phyloP scores from a whole-genome alignment of 495 filamentous ascomycete species.

The Daldinia decipiens region DNA sequence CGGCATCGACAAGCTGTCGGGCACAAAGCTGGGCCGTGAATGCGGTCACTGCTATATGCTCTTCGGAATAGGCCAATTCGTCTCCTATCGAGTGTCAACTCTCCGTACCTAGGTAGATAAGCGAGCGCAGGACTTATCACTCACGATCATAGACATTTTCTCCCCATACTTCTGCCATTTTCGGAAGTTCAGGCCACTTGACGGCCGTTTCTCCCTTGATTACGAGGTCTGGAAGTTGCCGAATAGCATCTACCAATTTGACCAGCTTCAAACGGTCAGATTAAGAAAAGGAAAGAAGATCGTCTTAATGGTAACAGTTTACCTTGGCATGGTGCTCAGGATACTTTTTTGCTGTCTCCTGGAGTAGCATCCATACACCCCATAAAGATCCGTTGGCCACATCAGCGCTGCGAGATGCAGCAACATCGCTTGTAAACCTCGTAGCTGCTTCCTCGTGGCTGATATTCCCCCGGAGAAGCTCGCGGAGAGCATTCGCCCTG shows the following conservation, averaged over 20 bases:
- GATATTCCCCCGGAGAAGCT: slow-evolving; percentile 23
- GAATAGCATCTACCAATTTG: slow-evolving; percentile 21
- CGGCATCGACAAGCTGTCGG: neutral
- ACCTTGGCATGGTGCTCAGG: slow-evolving; percentile 28
- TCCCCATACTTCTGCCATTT: slow-evolving; percentile 19
- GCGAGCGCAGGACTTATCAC: neutral
- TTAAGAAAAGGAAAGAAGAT: neutral
- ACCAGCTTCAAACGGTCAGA: slow-evolving; percentile 26
- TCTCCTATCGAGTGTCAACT: slow-evolving; percentile 10
- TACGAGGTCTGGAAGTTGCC: slow-evolving; percentile 19
- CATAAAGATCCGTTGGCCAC: slow-evolving; percentile 5
- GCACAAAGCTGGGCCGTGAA: slow-evolving; percentile 42
- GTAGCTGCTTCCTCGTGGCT: slow-evolving; percentile 20
- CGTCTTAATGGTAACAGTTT: neutral
- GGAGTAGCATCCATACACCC: slow-evolving; percentile 24
- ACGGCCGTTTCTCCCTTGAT: slow-evolving; percentile 26
- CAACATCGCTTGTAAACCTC: slow-evolving; percentile 17
- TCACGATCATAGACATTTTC: slow-evolving; percentile 35
- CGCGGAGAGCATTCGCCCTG: slow-evolving; percentile 25
- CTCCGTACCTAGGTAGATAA: neutral
- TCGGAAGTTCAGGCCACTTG: slow-evolving; percentile 26
- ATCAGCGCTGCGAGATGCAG: slow-evolving; percentile 10
- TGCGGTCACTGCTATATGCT: slow-evolving; percentile 13
- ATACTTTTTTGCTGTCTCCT: slow-evolving; percentile 27
- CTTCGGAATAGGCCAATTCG: slow-evolving; percentile 16